phyloP scores from a whole-genome alignment of 179 eudicot species.

The Beta corolliflora region DNA sequence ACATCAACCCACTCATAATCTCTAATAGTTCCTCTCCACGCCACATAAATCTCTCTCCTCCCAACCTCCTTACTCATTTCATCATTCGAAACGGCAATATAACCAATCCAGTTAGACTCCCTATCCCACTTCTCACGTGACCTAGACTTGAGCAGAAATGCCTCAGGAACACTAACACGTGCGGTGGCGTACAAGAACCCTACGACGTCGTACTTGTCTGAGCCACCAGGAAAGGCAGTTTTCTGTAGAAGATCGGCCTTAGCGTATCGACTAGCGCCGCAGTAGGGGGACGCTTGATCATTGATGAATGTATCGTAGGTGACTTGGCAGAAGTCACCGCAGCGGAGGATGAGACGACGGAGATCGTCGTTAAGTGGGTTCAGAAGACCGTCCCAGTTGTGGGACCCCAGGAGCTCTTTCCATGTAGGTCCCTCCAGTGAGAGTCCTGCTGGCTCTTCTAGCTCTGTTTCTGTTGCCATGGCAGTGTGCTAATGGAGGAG shows the following conservation, averaged over 20 bases:
- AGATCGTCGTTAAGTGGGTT: slow-evolving; percentile 51
- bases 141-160: slow-evolving; percentile 52
- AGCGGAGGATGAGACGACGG: slow-evolving; percentile 53
- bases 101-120: slow-evolving; percentile 88
- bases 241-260: slow-evolving; percentile 33
- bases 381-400: slow-evolving; percentile 22
- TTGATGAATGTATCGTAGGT: slow-evolving; percentile 78
- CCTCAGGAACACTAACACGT: slow-evolving; percentile 42
- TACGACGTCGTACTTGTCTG: slow-evolving; percentile 38
- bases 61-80: slow-evolving; percentile 40
- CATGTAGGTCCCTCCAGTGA: slow-evolving; percentile 4
- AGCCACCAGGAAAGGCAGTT: slow-evolving; percentile 40
- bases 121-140: slow-evolving; percentile 85
- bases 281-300: slow-evolving; percentile 52
- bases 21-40: slow-evolving; percentile 68
- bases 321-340: slow-evolving; percentile 70
- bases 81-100: slow-evolving; percentile 62
- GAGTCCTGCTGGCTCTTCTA: slow-evolving; percentile 8
- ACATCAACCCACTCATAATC: slow-evolving; percentile 71
- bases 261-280: slow-evolving; percentile 58
- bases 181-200: slow-evolving; percentile 64
- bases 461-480: not conserved
- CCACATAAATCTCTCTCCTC: slow-evolving; percentile 69
- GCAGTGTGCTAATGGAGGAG: too few species aligned
- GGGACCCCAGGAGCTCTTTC: slow-evolving; percentile 10